A percentile compares a stretch with the other conserved stretches of the same genome.
These are phyloP conservation scores for Apiospora marii DNA, from an alignment of 2,329 filamentous ascomycete genomes.

Conservation along the genomic window DNA sequence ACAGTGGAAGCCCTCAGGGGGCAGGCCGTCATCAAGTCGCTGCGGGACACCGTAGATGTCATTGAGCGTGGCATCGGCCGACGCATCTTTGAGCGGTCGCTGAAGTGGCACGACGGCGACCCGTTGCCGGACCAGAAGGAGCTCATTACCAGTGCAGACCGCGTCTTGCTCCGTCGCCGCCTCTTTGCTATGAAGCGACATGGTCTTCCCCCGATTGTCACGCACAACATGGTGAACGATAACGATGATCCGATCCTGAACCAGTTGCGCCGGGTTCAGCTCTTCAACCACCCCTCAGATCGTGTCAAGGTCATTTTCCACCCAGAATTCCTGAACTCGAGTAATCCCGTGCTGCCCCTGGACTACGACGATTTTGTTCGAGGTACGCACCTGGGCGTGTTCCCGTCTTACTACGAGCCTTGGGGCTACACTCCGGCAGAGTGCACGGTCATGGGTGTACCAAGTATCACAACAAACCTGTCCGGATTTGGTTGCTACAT, in stretches of 20 bases:
- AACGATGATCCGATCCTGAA: conserved; percentile 92
- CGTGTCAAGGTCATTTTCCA: conserved; percentile 99
- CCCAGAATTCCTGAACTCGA: conserved; percentile 94
- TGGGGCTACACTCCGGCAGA: conserved; percentile 99
- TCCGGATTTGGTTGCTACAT: conserved; percentile 99
- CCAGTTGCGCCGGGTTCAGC: conserved; percentile 92
- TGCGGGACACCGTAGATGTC: conserved; percentile 90
- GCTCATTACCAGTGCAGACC: conserved; percentile 88
- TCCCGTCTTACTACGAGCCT: conserved; percentile 97
- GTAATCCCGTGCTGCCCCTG: conserved; percentile 91
- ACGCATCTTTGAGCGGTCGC: conserved; percentile 91
- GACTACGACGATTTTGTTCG: conserved; percentile 99
- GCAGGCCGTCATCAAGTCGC: conserved; percentile 95
- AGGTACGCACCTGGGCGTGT: conserved; percentile 93
- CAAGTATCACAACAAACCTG: conserved; percentile 96
- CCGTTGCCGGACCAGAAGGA: conserved; percentile 96
- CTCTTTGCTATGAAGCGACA: conserved; percentile 97
- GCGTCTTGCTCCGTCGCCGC: conserved; percentile 87
- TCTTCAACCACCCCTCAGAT: conserved; percentile 95
- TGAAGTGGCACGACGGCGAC: conserved; percentile 95
- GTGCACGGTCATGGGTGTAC: conserved; percentile 98
- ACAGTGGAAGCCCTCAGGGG: conserved; percentile 96
- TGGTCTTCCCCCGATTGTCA: conserved; percentile 91
- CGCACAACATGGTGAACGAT: conserved; percentile 98
- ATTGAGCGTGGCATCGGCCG: conserved; percentile 93